These are phyloP conservation scores for Termitomyces sp. DNA, from an alignment of 768 basidiomycete species.

Conservation along the genomic window DNA sequence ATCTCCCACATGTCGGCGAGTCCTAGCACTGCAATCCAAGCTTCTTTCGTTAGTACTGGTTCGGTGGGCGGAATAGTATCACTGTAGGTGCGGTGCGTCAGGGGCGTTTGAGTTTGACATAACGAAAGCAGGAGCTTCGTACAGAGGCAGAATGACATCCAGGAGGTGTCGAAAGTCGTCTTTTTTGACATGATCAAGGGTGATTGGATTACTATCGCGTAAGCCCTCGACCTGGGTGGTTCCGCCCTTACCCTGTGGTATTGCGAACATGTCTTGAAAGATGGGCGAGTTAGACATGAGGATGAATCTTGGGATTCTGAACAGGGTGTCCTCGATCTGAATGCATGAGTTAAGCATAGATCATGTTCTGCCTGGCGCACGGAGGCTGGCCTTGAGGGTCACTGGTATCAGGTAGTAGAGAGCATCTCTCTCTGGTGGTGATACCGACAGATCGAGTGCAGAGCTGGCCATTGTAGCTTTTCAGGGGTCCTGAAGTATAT, in stretches of 20 bases:
- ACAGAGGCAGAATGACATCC: constrained; percentile 15
- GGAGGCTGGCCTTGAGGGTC: constrained; percentile 7
- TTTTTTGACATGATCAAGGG: constrained; percentile 10
- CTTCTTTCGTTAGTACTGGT: constrained; percentile 1
- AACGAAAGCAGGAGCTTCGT: not conserved
- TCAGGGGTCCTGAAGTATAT: not conserved
- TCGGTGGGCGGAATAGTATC: constrained; percentile 3
- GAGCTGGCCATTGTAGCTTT: not conserved
- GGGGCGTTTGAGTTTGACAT: not conserved
- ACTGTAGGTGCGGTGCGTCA: not conserved
- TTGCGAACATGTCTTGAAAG: constrained; percentile 14
- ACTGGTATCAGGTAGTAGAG: constrained; percentile 9
- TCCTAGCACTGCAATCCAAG: constrained; percentile 14
- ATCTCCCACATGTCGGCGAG: constrained; percentile 16
- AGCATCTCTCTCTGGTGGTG: constrained; percentile 4
- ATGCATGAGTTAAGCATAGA: not conserved
- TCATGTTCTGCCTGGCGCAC: not conserved
- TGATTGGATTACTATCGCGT: constrained; percentile 6
- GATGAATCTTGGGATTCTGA: constrained; percentile 11
- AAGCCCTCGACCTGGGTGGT: constrained; percentile 3
- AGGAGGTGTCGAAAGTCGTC: constrained; percentile 13
- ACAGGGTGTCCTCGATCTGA: constrained; percentile 17
- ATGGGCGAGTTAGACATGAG: constrained; percentile 10
- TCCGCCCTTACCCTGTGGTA: constrained; percentile 5
- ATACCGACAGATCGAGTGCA: not conserved